These are phyloP conservation scores for Rosa hybrid DNA, from an alignment of 331 rosid species.

Conservation along the genomic window DNA sequence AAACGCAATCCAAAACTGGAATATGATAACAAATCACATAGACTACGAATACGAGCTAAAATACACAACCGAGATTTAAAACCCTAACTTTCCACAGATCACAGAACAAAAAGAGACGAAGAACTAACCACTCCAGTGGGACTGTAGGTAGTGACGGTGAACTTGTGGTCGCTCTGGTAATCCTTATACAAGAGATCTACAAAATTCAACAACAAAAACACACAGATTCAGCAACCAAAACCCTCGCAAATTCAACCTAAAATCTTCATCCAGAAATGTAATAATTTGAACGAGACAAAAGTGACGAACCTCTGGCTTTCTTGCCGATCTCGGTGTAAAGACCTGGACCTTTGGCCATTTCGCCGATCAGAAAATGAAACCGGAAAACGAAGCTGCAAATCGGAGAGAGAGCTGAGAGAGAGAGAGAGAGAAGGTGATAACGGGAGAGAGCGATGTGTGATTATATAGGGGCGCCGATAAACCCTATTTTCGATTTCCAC, in stretches of 20 bases:
- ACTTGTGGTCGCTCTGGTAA: constrained; percentile 89
- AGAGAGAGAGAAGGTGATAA: neutral
- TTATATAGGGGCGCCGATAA: constrained; percentile 21
- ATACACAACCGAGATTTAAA: neutral
- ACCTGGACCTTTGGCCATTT: constrained; percentile 92
- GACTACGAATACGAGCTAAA: neutral
- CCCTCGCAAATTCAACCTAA: neutral
- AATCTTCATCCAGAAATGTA: neutral
- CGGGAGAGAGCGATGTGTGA: constrained; percentile 6
- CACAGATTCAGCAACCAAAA: constrained; percentile 2
- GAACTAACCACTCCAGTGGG: constrained; percentile 78
- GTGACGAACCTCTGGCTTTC: constrained; percentile 68
- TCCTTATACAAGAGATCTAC: constrained; percentile 88
- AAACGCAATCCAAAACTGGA: neutral
- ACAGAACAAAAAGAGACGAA: neutral
- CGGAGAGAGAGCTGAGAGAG: neutral
- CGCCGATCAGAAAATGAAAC: constrained; percentile 28
- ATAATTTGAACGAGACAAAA: neutral
- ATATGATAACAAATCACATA: neutral
- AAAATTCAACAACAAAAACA: neutral
- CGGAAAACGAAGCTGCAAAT: neutral
- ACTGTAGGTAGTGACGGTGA: constrained; percentile 86
- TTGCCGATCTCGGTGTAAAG: constrained; percentile 92
- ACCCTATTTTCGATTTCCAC: constrained; percentile 34
- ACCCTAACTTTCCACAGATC: constrained; percentile 15